phyloP scores from a whole-genome alignment of 805 yeast genomes.

The Candida dajiaensis region DNA sequence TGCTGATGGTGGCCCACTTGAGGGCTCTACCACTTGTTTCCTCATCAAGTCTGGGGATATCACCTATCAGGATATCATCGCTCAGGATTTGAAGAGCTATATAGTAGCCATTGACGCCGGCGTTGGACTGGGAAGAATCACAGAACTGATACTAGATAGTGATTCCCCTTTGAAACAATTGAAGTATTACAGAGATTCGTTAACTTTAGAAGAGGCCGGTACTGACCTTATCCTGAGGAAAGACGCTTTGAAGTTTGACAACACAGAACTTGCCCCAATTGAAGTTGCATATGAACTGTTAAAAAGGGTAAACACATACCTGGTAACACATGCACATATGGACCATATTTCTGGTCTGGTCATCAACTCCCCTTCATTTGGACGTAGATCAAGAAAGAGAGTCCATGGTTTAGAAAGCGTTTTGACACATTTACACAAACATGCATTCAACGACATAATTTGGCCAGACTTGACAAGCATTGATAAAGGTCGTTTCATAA shows the following conservation, averaged over 20 bases:
- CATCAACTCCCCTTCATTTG: slow-evolving; percentile 61
- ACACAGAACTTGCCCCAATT: slow-evolving; percentile 20
- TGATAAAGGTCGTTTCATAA: slow-evolving; percentile 24
- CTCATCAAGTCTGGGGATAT: slow-evolving; percentile 51
- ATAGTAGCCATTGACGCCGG: slow-evolving; percentile 77
- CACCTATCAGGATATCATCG: slow-evolving; percentile 34
- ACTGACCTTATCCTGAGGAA: background rate
- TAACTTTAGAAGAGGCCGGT: background rate
- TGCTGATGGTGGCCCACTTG: slow-evolving; percentile 81
- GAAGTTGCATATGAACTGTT: slow-evolving; percentile 29
- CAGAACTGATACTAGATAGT: slow-evolving; percentile 30
- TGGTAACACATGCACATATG: slow-evolving; percentile 78
- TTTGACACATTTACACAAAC: slow-evolving; percentile 41
- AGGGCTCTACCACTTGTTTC: slow-evolving; percentile 61
- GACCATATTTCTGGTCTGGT: slow-evolving; percentile 73
- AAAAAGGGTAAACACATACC: slow-evolving; percentile 34
- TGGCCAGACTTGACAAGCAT: slow-evolving; percentile 65
- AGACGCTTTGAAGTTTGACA: background rate
- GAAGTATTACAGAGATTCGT: slow-evolving; percentile 4
- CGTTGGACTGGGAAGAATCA: slow-evolving; percentile 53
- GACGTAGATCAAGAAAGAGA: slow-evolving; percentile 29
- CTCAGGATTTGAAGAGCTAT: slow-evolving; percentile 10
- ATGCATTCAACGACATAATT: slow-evolving; percentile 64
- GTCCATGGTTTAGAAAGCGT: slow-evolving; percentile 52
- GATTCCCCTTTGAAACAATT: slow-evolving; percentile 6